Evolutionary conservation across 768 basidiomycete species (phyloP).

Genomic region (Panellus pusillus): DNA sequence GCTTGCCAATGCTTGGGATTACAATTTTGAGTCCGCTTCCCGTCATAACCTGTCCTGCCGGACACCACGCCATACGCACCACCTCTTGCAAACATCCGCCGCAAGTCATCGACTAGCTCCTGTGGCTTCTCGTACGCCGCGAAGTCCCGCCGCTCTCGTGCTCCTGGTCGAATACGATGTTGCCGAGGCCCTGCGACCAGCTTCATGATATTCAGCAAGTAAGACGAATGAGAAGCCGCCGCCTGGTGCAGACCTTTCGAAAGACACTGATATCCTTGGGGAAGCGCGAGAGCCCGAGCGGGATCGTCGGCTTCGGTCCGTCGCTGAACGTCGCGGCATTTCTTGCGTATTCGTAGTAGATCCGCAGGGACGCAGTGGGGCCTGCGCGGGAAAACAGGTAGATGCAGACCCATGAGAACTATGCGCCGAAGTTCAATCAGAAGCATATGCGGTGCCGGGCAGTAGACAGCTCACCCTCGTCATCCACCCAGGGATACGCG

Average conservation of each 20-base stretch:
- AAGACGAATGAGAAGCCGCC: neutral
- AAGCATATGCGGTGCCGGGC: too few species aligned
- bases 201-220: neutral
- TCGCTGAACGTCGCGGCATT: neutral
- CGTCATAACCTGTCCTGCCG: too few species aligned
- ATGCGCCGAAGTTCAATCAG: neutral
- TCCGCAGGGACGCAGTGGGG: neutral
- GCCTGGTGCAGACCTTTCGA: neutral
- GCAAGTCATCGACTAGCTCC: too few species aligned
- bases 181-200: conserved; percentile 2
- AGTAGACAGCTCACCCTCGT: neutral
- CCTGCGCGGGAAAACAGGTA: neutral
- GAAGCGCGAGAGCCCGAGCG: neutral
- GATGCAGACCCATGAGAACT: neutral
- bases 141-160: conserved; percentile 6
- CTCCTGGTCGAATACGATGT: neutral
- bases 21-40: too few species aligned
- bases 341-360: neutral
- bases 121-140: conserved; percentile 5
- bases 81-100: too few species aligned
- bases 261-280: neutral
- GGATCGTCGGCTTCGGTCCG: neutral
- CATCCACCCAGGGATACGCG: neutral
- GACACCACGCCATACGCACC: too few species aligned
- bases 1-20: too few species aligned